Conservation (phyloP, 176 grass and related monocot genomes). For the Lolium rigidum region DNA sequence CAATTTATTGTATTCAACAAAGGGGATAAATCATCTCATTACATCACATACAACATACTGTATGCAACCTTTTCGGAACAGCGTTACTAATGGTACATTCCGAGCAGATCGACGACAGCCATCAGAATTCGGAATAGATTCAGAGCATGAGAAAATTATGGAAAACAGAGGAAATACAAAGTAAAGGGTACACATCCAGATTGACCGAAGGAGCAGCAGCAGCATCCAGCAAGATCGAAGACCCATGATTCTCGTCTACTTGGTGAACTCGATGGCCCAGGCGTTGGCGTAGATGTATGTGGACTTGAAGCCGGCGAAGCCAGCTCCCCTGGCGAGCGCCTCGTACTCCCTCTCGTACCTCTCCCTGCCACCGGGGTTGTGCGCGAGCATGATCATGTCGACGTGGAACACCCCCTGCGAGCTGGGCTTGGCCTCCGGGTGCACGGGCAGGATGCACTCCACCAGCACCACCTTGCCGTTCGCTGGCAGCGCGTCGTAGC, state of each 20-base stretch:
- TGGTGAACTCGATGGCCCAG: too few relatives aligned
- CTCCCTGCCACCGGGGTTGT: conserved; percentile 92
- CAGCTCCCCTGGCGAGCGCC: conserved; percentile 48
- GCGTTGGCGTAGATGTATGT: too few relatives aligned
- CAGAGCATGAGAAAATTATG: neutral
- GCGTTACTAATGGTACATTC: conserved; percentile 26
- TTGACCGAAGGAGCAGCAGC: neutral
- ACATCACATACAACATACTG: neutral
- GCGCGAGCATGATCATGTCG: conserved; percentile 94
- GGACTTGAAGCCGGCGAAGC: too few relatives aligned
- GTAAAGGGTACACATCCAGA: conserved; percentile 20
- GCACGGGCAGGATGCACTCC: conserved; percentile 75
- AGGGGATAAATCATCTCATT: neutral
- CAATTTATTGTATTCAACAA: neutral
- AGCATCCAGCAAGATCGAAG: neutral
- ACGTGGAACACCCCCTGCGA: conserved; percentile 77
- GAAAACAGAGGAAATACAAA: neutral
- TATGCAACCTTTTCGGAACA: conserved; percentile 19
- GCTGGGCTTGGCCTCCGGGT: conserved; percentile 49
- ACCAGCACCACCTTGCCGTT: conserved; percentile 86
- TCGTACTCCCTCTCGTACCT: conserved; percentile 75
- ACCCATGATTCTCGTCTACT: neutral
- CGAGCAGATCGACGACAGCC: neutral
- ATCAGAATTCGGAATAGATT: conserved; percentile 11
- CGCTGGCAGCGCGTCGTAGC: conserved; percentile 75